Percentiles rank a stretch among this genome's conserved stretches.
Conservation (phyloP, 208 protist genomes). For the Giardia muris region DNA sequence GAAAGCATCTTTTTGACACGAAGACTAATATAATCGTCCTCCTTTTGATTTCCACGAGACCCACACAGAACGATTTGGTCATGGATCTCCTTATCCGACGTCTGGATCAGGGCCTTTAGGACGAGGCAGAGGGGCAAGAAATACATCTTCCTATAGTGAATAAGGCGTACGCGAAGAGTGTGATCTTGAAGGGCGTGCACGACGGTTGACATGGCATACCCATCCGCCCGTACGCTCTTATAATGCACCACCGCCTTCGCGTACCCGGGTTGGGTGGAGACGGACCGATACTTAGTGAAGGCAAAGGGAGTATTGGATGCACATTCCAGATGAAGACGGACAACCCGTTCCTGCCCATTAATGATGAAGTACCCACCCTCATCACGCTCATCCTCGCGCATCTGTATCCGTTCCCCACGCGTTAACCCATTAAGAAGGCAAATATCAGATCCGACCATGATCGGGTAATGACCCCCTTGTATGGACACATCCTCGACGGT, state of each 20-base stretch:
- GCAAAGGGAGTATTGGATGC: not conserved
- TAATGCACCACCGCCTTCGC: conserved; percentile 74
- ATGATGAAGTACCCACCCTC: conserved; percentile 32
- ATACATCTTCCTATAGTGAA: conserved; percentile 57
- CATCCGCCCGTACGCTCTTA: conserved; percentile 70
- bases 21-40: conserved; percentile 52
- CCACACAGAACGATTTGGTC: conserved; percentile 39
- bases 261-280: conserved; percentile 66
- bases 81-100: conserved; percentile 62
- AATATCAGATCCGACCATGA: conserved; percentile 27
- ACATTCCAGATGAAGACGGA: not conserved
- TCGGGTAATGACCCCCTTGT: not conserved
- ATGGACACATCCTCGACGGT: not conserved
- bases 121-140: conserved; percentile 58
- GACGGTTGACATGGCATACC: conserved; percentile 68
- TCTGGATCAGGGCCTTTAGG: conserved; percentile 52
- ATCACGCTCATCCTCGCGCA: conserved; percentile 21
- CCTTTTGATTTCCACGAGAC: not conserved
- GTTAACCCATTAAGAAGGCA: conserved; percentile 17
- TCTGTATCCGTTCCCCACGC: not conserved
- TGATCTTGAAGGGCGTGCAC: conserved; percentile 81
- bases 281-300: conserved; percentile 8
- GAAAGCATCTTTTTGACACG: conserved; percentile 50
- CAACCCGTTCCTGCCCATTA: not conserved
- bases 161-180: conserved; percentile 49